Percentiles rank a stretch among this genome's conserved stretches.
These are phyloP conservation scores for Sherardia arvensis DNA, from an alignment of 257 asterid species.

Conservation along the genomic window DNA sequence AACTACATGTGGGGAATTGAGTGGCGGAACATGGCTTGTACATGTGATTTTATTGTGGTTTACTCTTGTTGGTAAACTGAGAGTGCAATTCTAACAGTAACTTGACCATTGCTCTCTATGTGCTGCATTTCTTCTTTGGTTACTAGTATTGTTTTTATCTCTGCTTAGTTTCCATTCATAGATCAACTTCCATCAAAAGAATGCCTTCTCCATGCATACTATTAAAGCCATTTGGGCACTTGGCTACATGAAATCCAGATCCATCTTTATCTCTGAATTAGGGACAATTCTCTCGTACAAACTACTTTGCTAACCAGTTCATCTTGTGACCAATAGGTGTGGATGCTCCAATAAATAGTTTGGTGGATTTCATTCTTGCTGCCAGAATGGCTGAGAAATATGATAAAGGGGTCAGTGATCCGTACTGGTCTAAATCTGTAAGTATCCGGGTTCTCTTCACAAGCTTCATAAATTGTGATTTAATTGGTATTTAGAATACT, in stretches of 20 bases:
- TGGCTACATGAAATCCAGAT: background rate
- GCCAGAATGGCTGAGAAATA: constrained; percentile 61
- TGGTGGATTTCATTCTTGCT: constrained; percentile 79
- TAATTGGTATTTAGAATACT: background rate
- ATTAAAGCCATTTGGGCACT: background rate
- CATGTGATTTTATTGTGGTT: too few species aligned
- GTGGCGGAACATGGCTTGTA: too few species aligned
- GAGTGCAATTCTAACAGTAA: background rate
- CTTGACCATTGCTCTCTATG: too few species aligned
- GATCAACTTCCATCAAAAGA: background rate
- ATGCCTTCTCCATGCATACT: background rate
- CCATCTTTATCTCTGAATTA: background rate
- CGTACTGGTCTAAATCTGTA: constrained; percentile 28
- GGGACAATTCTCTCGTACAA: background rate
- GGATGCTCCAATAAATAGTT: constrained; percentile 48
- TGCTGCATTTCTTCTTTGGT: background rate
- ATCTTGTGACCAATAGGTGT: constrained; percentile 42
- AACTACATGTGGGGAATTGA: too few species aligned
- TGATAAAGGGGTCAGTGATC: constrained; percentile 36
- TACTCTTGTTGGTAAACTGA: too few species aligned
- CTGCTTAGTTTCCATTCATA: background rate
- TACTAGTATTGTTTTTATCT: too few species aligned
- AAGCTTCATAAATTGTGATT: background rate
- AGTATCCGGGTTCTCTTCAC: constrained; percentile 34
- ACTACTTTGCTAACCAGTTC: constrained; percentile 6